Evolutionary conservation across 805 yeast genomes (phyloP).

Genomic region (Blastobotrys americana): DNA sequence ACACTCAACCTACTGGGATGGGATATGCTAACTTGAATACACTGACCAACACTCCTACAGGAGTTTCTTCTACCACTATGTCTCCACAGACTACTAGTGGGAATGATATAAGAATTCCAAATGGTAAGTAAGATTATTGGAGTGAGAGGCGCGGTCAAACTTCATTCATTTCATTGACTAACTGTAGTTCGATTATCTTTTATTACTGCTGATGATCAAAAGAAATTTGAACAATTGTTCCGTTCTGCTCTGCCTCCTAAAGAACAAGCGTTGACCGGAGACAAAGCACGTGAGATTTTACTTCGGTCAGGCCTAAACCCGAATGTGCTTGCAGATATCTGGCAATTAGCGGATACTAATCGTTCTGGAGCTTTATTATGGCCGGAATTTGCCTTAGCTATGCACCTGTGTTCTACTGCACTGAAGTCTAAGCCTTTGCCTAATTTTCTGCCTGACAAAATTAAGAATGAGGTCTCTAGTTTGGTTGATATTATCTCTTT

Average conservation of each 20-base stretch:
- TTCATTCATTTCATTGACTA: background rate
- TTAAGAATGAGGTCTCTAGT: conserved; percentile 77
- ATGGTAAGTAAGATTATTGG: conserved; percentile 13
- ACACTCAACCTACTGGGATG: conserved; percentile 18
- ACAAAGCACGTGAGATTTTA: conserved; percentile 69
- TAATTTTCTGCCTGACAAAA: conserved; percentile 56
- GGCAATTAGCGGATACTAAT: conserved; percentile 87
- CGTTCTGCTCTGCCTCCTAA: conserved; percentile 61
- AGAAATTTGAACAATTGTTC: conserved; percentile 77
- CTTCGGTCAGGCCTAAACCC: conserved; percentile 74
- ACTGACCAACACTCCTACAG: no score
- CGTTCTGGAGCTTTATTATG: conserved; percentile 78
- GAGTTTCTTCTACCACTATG: conserved; percentile 34
- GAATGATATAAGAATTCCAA: conserved; percentile 21
- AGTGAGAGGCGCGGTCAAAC: background rate
- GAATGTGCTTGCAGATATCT: conserved; percentile 68
- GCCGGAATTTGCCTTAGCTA: conserved; percentile 90
- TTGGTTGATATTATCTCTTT: conserved; percentile 86
- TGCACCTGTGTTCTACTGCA: conserved; percentile 75
- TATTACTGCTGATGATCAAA: conserved; percentile 77
- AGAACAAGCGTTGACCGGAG: conserved; percentile 48
- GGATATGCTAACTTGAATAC: conserved; percentile 6
- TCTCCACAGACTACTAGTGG: conserved; percentile 29
- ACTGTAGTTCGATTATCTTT: conserved; percentile 66
- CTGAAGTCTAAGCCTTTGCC: conserved; percentile 78